A percentile compares a stretch with the other conserved stretches of the same genome.
These are phyloP conservation scores for Naumovozyma dairenensis DNA, from an alignment of 805 yeast genomes.

Conservation along the genomic window DNA sequence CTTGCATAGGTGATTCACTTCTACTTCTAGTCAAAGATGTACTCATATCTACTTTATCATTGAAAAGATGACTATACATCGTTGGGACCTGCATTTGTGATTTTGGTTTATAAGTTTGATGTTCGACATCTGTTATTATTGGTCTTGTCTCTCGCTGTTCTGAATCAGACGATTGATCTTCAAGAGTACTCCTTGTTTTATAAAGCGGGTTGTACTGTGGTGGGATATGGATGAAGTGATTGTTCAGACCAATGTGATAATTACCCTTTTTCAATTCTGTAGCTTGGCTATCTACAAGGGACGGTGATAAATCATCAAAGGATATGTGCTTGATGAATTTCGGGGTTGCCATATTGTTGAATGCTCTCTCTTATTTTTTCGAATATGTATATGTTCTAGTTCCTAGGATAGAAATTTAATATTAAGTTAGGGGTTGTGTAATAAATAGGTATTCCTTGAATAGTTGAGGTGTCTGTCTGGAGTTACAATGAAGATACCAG, in stretches of 20 bases:
- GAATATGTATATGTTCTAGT: too few species aligned
- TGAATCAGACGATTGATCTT: background rate
- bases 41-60: background rate
- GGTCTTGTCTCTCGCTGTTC: background rate
- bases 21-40: conserved; percentile 5
- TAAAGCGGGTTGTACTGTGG: conserved; percentile 26
- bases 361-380: too few species aligned
- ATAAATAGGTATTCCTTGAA: too few species aligned
- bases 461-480: too few species aligned
- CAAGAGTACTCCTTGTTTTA: background rate
- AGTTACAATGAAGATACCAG: too few species aligned
- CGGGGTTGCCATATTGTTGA: conserved; percentile 1
- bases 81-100: conserved; percentile 1
- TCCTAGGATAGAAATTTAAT: too few species aligned
- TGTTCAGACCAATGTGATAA: conserved; percentile 15
- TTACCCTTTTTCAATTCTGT: conserved; percentile 13
- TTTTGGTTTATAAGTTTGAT: background rate
- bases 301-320: conserved; percentile 27
- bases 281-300: conserved; percentile 22
- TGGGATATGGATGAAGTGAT: conserved; percentile 23
- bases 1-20: conserved; percentile 11
- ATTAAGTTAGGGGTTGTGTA: too few species aligned
- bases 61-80: background rate
- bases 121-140: too few species aligned
- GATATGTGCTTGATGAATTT: conserved; percentile 23